Base-by-base conservation (phyloP, 805 yeast genomes). In the Metschnikowia amazonensis region DNA sequence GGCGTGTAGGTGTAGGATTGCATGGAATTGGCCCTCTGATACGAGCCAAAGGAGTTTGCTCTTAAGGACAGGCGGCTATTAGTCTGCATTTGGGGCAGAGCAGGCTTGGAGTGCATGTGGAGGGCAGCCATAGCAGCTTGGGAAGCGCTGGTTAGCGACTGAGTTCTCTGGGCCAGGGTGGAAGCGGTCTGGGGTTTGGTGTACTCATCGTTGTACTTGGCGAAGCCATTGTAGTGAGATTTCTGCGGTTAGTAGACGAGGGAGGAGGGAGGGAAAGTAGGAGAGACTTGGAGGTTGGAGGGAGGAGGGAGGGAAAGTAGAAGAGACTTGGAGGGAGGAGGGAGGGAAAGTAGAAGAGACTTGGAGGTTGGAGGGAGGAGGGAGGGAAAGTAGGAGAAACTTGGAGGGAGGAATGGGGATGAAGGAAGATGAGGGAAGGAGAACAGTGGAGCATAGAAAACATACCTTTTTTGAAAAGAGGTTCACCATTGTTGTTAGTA, bases 121-220 rank as follows among this genome's bases (percentile, higher is more conserved):
- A 70, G 53, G 1, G 75, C 75, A 1, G 74, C 74, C 39, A 60
- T 48, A 0, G 75, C 76, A 5, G 75, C 75, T 47, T 58, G 65
- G 16, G 74, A 73, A 20, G 75, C 75, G 42, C 60, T 59, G 20
- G 58, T 50, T 18, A 64, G 53, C 24, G 68, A 63, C 33, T 57
- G 60, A 10, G 56, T 49, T 28, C 67, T 40, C 33, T 44, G 45
- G 1, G 47, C 60, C 53, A 18, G 58, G 50, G 36, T 50, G 39
- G 39, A 20, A 35, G 39, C 27, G 31, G 45, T 10, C 21, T 41
- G 50, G 36, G 57, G 58, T 6, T 57, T 44, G 38, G 58, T 52
- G 37, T 60, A 43, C 44, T 65, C 68, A 11, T 60, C 62, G 14
- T 57, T 50, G 49, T 68, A 67, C 47, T 57, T 65, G 43, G 60